Evolutionary conservation across 345 rosid genomes (phyloP).

Genomic region (Melaleuca quinquenervia): DNA sequence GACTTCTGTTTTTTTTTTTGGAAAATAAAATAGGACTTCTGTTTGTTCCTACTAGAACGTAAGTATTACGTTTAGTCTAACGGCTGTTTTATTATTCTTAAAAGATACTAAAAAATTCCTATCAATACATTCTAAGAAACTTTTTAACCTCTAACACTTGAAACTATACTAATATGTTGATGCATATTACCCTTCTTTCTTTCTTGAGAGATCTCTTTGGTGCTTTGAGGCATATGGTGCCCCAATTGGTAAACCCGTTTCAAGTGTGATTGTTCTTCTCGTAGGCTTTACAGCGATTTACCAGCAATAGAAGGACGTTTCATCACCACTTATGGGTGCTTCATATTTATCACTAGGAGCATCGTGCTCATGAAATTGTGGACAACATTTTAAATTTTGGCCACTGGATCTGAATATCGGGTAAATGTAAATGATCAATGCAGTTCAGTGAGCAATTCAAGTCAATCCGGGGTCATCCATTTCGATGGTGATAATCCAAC

Average conservation of each 20-base stretch:
- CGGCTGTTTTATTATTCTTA: neutral
- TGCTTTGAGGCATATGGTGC: neutral
- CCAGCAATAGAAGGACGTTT: neutral
- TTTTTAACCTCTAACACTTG: neutral
- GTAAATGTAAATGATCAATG: too few relatives aligned
- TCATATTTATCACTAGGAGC: neutral
- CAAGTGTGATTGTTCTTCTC: neutral
- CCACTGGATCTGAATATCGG: neutral
- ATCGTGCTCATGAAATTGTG: neutral
- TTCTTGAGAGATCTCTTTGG: neutral
- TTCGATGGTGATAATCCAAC: too few relatives aligned
- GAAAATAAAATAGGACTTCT: too few relatives aligned
- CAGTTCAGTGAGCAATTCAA: too few relatives aligned
- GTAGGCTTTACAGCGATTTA: neutral
- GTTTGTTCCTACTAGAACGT: neutral
- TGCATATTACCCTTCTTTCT: neutral
- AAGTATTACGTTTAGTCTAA: neutral
- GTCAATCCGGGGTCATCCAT: too few relatives aligned
- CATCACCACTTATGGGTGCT: neutral
- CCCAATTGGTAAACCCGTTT: fast-evolving
- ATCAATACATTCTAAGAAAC: too few relatives aligned
- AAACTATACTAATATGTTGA: neutral
- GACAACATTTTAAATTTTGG: neutral
- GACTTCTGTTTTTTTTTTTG: too few relatives aligned
- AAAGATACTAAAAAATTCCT: too few relatives aligned